phyloP scores from a whole-genome alignment of 106 monocot genomes.

The Iris macrosiphon region DNA sequence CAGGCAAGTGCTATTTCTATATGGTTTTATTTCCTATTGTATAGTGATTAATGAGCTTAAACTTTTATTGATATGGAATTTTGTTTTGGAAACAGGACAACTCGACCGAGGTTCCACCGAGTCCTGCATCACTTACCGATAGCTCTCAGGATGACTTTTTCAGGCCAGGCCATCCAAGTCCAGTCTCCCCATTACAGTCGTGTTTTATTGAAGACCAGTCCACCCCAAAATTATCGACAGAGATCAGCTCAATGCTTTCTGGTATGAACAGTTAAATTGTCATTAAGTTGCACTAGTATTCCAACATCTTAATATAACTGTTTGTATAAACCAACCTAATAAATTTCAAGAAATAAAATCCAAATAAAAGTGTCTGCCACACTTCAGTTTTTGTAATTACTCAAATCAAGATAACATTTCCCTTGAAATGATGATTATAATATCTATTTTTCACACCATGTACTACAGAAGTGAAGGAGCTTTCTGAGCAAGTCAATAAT shows the following conservation, averaged over 20 bases:
- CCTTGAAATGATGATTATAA: too few relatives aligned
- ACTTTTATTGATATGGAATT: too few relatives aligned
- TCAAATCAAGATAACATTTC: too few relatives aligned
- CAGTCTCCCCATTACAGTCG: conserved; percentile 68
- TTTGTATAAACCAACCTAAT: too few relatives aligned
- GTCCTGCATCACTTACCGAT: conserved; percentile 71
- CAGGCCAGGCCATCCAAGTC: conserved; percentile 73
- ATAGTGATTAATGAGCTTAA: too few relatives aligned
- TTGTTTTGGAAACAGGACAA: conserved; percentile 64
- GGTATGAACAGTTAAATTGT: conserved; percentile 16
- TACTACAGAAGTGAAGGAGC: neutral
- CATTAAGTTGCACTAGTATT: neutral
- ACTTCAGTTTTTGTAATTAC: neutral
- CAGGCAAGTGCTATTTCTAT: conserved; percentile 21
- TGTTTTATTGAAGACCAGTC: conserved; percentile 48
- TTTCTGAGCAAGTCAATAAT: conserved; percentile 9
- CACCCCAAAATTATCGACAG: conserved; percentile 23
- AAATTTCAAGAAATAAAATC: too few relatives aligned
- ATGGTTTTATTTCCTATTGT: too few relatives aligned
- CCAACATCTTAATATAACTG: neutral
- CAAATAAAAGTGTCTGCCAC: too few relatives aligned
- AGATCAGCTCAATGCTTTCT: conserved; percentile 22
- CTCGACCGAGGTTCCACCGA: conserved; percentile 90
- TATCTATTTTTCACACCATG: neutral
- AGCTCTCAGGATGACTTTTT: conserved; percentile 47